Evolutionary conservation across 106 monocot species (phyloP), one percentile per base, ranked within the genome.

Genomic region (Phalaenopsis equestris): DNA sequence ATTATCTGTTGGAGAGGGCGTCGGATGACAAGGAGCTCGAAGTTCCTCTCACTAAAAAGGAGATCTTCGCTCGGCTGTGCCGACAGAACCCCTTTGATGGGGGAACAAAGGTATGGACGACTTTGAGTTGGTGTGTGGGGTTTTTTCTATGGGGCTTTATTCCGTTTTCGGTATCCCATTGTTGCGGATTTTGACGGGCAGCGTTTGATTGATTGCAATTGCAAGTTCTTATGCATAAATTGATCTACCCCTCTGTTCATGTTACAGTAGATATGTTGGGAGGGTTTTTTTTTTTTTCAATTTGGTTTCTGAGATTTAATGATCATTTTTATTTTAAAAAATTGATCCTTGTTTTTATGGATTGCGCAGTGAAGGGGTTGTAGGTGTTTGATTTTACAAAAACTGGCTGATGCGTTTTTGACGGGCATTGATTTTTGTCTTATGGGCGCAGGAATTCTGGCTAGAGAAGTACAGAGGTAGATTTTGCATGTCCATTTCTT

Each of bases 21-120:
- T 46, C 45, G 52, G 79, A 43, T 23, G 80, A 36, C 38, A 65
- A 48, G 42, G 75, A 46, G 49, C 24, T 11, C 41, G 46, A n/a
- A 48, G 56, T 67, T 70, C 42, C 7, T 61, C 52, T 84, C 6
- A 64, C 36, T 46, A 96, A 90, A 87, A 96, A 88, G 85, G 96
- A 96, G 64, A 85, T 91, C 41, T 96, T 87, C 55, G 90, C 91
- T 10, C 79, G 80, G 80, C 93, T 96, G 3, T 93, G 85, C 55
- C 89, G 87, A 11, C 86, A 81, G 39, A 93, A 78, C 79, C 84
- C 85, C 16, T 93, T 96, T 19, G 90, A 92, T 67, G 96, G 90
- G 2, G 91, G 88, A 42, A 87, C 75, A 18, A 96, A 91, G 90
- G 96, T 93, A 10, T 6, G 58, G 9, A 15, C 65, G 14, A 56